phyloP scores from a whole-genome alignment of 768 basidiomycete genomes.

The Russula ochroleuca region DNA sequence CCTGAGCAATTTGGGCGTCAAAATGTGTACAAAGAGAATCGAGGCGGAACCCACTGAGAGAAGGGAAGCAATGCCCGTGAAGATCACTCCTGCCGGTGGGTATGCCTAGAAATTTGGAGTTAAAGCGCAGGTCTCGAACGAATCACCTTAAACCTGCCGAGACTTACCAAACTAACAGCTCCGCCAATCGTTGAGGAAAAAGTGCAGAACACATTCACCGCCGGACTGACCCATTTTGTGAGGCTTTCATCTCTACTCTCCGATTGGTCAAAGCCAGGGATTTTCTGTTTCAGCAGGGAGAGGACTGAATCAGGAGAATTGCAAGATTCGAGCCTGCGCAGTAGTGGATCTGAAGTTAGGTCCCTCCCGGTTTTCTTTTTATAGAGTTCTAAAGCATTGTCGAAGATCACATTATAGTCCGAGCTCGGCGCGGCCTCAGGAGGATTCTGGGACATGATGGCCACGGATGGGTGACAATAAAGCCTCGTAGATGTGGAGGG shows the following conservation, averaged over 20 bases:
- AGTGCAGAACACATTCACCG: neutral
- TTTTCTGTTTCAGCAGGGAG: neutral
- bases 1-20: neutral
- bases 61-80: neutral
- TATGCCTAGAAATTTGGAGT: neutral
- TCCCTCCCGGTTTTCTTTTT: neutral
- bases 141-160: neutral
- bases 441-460: neutral
- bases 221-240: conserved; percentile 2
- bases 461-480: neutral
- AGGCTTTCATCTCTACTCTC: neutral
- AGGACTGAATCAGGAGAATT: neutral
- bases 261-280: neutral
- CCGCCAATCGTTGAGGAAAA: neutral
- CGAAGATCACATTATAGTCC: neutral
- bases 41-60: neutral
- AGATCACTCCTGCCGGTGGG: neutral
- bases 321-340: neutral
- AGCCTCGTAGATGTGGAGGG: neutral
- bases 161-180: neutral
- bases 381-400: neutral
- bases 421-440: neutral
- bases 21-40: too few relatives aligned
- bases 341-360: neutral
- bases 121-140: neutral